These are phyloP conservation scores for Phytophthora sansomeana DNA, from an alignment of 352 stramenopile genomes.

Conservation along the genomic window DNA sequence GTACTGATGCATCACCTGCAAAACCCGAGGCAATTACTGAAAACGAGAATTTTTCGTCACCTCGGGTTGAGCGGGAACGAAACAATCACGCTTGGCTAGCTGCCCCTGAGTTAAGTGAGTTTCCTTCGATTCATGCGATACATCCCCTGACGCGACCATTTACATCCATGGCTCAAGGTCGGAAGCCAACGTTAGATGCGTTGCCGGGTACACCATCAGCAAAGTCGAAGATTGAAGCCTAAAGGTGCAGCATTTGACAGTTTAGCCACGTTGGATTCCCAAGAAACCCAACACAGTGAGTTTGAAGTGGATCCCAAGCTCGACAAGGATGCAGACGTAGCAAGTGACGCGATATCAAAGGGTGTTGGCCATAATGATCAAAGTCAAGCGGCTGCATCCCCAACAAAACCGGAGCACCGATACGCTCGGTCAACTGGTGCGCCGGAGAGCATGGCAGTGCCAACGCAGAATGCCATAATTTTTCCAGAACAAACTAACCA, in stretches of 20 bases:
- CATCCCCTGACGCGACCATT: constrained; percentile 35
- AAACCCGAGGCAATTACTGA: not conserved
- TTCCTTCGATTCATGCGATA: constrained; percentile 27
- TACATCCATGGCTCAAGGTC: constrained; percentile 28
- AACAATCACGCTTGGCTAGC: constrained; percentile 35
- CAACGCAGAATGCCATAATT: constrained; percentile 8
- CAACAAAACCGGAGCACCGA: constrained; percentile 16
- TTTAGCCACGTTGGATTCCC: constrained; percentile 18
- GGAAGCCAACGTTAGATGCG: constrained; percentile 40
- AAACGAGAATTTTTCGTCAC: not conserved
- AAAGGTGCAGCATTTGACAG: constrained; percentile 23
- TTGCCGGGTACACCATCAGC: constrained; percentile 26
- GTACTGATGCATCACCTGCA: not conserved
- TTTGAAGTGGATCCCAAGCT: not conserved
- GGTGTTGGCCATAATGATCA: not conserved
- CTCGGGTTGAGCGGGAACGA: constrained; percentile 18
- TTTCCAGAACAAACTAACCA: constrained; percentile 28
- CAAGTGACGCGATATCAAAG: not conserved
- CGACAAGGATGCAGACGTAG: not conserved
- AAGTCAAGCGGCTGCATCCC: constrained; percentile 7
- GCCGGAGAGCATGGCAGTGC: constrained; percentile 7
- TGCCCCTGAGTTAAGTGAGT: constrained; percentile 16
- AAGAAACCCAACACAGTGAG: constrained; percentile 7
- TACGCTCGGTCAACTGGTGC: constrained; percentile 17
- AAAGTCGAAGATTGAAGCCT: constrained; percentile 17